These are phyloP conservation scores for Torulaspora delbrueckii DNA, from an alignment of 805 yeast genomes.

Conservation along the genomic window DNA sequence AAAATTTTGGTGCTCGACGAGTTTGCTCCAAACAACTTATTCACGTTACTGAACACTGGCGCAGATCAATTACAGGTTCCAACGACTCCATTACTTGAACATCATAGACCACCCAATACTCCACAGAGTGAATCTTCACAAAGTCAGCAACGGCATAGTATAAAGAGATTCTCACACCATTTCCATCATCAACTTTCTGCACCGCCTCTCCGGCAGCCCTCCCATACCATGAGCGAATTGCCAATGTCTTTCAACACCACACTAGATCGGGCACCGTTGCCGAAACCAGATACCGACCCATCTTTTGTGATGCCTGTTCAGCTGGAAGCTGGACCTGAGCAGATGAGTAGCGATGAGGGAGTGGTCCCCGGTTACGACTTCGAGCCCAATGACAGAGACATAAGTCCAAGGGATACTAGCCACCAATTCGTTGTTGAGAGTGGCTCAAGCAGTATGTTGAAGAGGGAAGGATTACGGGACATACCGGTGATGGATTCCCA, in stretches of 20 bases:
- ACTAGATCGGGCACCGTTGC: not conserved
- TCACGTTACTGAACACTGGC: slow-evolving; percentile 7
- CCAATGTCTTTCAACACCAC: not conserved
- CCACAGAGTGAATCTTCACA: slow-evolving; percentile 10
- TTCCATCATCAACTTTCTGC: slow-evolving; percentile 1
- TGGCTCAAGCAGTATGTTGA: not conserved
- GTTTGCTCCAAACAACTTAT: slow-evolving; percentile 9
- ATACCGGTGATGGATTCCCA: slow-evolving; percentile 1
- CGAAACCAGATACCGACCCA: slow-evolving; percentile 1
- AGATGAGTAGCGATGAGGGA: not conserved
- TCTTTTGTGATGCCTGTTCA: not conserved
- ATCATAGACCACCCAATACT: slow-evolving; percentile 9
- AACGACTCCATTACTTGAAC: slow-evolving; percentile 1
- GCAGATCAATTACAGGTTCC: slow-evolving; percentile 4
- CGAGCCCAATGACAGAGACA: not conserved
- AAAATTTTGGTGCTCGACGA: slow-evolving; percentile 9
- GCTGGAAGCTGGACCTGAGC: slow-evolving; percentile 1
- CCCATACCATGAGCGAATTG: slow-evolving; percentile 2
- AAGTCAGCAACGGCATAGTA: not conserved
- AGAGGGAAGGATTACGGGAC: not conserved
- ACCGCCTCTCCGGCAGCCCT: slow-evolving; percentile 4
- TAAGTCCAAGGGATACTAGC: not conserved
- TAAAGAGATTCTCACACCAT: not conserved
- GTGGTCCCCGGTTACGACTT: slow-evolving; percentile 1
- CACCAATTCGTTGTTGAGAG: not conserved